Percentiles rank a stretch among this genome's conserved stretches.
Conservation (phyloP, 495 filamentous ascomycete species). For the Daldinia grandis region DNA sequence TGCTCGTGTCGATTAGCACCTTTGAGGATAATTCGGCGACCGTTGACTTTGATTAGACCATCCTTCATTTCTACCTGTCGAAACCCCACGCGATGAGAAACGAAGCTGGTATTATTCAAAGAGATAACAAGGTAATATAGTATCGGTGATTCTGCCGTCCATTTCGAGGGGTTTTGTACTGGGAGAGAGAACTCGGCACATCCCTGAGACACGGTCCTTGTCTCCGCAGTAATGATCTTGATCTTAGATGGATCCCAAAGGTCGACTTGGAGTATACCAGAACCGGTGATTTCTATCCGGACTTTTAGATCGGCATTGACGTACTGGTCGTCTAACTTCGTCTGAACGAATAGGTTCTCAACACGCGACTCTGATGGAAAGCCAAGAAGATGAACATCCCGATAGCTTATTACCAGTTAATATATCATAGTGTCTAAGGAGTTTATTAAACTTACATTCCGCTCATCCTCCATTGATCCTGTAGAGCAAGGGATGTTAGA, state of each 20-base stretch:
- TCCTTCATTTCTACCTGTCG: constrained; percentile 65
- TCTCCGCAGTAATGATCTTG: constrained; percentile 22
- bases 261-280: constrained; percentile 42
- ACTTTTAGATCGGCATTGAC: constrained; percentile 61
- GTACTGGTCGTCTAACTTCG: constrained; percentile 64
- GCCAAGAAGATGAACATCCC: constrained; percentile 68
- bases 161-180: constrained; percentile 62
- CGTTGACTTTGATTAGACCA: constrained; percentile 67
- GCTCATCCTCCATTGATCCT: constrained; percentile 54
- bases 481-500: neutral
- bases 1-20: constrained; percentile 74
- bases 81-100: constrained; percentile 64
- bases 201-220: constrained; percentile 9
- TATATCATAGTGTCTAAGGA: neutral
- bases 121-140: constrained; percentile 62
- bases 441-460: constrained; percentile 24
- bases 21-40: constrained; percentile 61
- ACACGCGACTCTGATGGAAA: constrained; percentile 62
- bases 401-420: constrained; percentile 51
- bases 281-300: constrained; percentile 50
- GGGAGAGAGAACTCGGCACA: constrained; percentile 49
- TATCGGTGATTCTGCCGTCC: constrained; percentile 72
- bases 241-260: constrained; percentile 47
- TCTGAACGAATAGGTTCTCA: constrained; percentile 66
- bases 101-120: constrained; percentile 46